Conservation (phyloP, 148 eudicot genomes). For the Talinum fruticosum region DNA sequence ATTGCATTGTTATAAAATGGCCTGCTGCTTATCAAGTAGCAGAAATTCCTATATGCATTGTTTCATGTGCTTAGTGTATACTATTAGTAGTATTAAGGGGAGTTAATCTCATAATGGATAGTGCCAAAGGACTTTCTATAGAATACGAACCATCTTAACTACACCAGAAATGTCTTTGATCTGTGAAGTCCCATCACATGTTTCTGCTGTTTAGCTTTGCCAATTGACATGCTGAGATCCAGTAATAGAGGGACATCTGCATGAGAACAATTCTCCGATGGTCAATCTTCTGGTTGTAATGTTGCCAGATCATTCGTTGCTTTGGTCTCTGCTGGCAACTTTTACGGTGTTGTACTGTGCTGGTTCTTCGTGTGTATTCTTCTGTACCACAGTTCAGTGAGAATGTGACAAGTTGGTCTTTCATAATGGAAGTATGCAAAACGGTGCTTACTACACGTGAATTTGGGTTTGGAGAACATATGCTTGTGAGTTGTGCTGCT, state of each 20-base stretch:
- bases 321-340: too few relatives aligned
- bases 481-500: not conserved
- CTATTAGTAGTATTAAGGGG: not conserved
- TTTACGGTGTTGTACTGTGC: not conserved
- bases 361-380: not conserved
- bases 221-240: not conserved
- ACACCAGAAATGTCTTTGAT: not conserved
- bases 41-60: not conserved
- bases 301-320: constrained; percentile 6
- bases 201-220: not conserved
- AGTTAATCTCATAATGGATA: not conserved
- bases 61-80: not conserved
- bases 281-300: not conserved
- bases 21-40: not conserved
- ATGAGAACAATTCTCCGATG: not conserved
- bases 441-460: too few relatives aligned
- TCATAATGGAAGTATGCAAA: too few relatives aligned
- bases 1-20: not conserved
- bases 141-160: not conserved
- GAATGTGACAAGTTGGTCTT: not conserved
- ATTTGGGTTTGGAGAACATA: not conserved
- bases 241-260: too few relatives aligned
- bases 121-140: not conserved
- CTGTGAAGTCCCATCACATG: not conserved
- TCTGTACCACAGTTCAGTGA: not conserved